Base-by-base conservation (phyloP, 257 asterid species). In the Solanum dulcamara region DNA sequence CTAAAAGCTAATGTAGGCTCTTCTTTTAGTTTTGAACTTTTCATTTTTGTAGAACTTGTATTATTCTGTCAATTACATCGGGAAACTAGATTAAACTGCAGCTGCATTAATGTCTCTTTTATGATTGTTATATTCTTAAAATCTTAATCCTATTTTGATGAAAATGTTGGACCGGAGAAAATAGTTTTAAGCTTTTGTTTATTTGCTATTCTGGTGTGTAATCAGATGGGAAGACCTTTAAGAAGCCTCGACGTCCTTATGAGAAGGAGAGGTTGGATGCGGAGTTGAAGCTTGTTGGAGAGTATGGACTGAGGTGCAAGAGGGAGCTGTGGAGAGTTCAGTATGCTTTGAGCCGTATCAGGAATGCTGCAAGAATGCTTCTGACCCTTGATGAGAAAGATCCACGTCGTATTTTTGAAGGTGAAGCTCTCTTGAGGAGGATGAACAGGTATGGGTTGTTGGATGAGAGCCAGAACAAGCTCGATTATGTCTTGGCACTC, bases 301-400 rank as follows among this genome's bases (percentile, higher is more conserved):
- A 95, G 71, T 95, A 93, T 89, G 98, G 97, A 37, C 87, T 94
- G 30, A 88, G 98, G 89, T 93, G 97, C 90, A 93, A 95, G 91
- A 93, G 98, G 85, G 98, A 93, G 91, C 91, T 95, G 15, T 95
- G 97, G 98, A 95, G 98, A 92, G 98, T 95, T 40, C 98, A 95
- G 85, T 95, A 93, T 88, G 98, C 95, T 6, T 87, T 95, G 90
- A 95, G 98, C 88, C 94, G 97, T 28, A 94, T 94, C 60, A 86
- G 98, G 84, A 94, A 94, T 75, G 92, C 92, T 50, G 97, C 98
- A 13, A 92, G 97, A 86, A 91, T 74, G 80, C 96, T 94, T 80
- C 86, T 94, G 90, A 94, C 98, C 66, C 93, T 92, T 33, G 97
- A 94, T 55, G 96, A 94, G 93, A 94, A 94, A 90, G 98, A 94